A percentile compares a stretch with the other conserved stretches of the same genome.
These are phyloP conservation scores for Pyrenochaeta sp. DNA, from an alignment of 2,329 filamentous ascomycete genomes.

Conservation along the genomic window DNA sequence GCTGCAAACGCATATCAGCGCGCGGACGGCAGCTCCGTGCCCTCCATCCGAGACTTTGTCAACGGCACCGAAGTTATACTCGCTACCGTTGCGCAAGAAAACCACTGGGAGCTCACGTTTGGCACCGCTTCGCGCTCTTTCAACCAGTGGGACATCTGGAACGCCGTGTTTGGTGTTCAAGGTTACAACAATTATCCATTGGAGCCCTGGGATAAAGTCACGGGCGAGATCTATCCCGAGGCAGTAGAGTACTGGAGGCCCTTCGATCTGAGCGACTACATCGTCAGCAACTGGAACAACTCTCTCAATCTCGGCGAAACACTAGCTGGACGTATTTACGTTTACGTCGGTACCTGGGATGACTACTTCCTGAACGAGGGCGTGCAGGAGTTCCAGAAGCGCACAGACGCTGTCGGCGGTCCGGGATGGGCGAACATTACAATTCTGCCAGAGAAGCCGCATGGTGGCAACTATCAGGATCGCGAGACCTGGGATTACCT, in stretches of 20 bases:
- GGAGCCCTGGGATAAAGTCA: conserved; percentile 52
- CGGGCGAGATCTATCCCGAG: conserved; percentile 49
- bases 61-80: conserved; percentile 38
- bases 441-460: conserved; percentile 36
- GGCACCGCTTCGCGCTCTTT: conserved; percentile 46
- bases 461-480: conserved; percentile 47
- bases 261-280: conserved; percentile 46
- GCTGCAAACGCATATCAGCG: conserved; percentile 40
- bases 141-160: conserved; percentile 51
- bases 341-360: conserved; percentile 50
- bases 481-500: conserved; percentile 46
- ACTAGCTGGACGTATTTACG: conserved; percentile 40
- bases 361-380: conserved; percentile 51
- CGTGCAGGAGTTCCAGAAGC: conserved; percentile 46
- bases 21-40: conserved; percentile 37
- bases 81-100: conserved; percentile 42
- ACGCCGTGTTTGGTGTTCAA: conserved; percentile 49
- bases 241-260: conserved; percentile 50
- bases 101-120: conserved; percentile 51
- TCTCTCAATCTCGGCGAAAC: conserved; percentile 43
- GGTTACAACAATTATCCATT: conserved; percentile 51
- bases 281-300: conserved; percentile 46
- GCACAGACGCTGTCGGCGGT: conserved; percentile 43
- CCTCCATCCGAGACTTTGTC: conserved; percentile 40
- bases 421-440: conserved; percentile 50